Conservation (phyloP, 768 basidiomycete genomes). For the Postia placenta region DNA sequence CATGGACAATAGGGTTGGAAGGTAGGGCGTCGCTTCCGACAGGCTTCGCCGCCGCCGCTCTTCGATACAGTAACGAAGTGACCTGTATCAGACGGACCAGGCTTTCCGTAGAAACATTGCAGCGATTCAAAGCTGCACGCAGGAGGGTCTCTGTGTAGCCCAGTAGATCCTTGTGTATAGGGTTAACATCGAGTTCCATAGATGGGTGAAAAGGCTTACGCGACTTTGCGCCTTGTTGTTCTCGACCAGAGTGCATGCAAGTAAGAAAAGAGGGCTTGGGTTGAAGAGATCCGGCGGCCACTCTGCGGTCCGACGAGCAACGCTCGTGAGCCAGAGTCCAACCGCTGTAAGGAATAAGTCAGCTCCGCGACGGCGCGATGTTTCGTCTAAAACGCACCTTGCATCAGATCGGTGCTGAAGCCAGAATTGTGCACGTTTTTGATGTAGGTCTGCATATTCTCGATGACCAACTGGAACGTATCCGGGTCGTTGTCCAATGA, state of each 20-base stretch:
- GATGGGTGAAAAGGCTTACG: conserved; percentile 29
- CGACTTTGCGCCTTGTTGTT: conserved; percentile 54
- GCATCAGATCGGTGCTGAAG: conserved; percentile 48
- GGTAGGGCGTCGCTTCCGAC: conserved; percentile 5
- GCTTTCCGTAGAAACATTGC: conserved; percentile 35
- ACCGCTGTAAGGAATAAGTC: conserved; percentile 35
- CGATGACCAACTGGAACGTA: conserved; percentile 44
- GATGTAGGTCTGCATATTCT: conserved; percentile 53
- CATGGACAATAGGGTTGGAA: conserved; percentile 14
- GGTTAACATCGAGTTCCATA: background rate
- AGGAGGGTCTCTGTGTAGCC: conserved; percentile 54
- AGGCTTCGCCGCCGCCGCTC: conserved; percentile 11
- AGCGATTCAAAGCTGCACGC: conserved; percentile 44
- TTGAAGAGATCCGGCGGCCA: conserved; percentile 42
- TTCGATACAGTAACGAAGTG: conserved; percentile 39
- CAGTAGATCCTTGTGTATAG: conserved; percentile 46
- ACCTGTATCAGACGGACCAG: conserved; percentile 45
- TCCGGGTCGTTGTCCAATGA: conserved; percentile 44
- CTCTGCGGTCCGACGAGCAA: conserved; percentile 57
- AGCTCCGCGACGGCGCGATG: background rate
- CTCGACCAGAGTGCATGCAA: conserved; percentile 47
- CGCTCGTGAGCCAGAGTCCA: conserved; percentile 44
- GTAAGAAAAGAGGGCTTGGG: conserved; percentile 48
- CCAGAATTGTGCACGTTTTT: conserved; percentile 50
- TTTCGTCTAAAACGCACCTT: conserved; percentile 34